These are phyloP conservation scores for Backusella macrospora DNA, from an alignment of 192 early-diverging fungal genomes.

Conservation along the genomic window DNA sequence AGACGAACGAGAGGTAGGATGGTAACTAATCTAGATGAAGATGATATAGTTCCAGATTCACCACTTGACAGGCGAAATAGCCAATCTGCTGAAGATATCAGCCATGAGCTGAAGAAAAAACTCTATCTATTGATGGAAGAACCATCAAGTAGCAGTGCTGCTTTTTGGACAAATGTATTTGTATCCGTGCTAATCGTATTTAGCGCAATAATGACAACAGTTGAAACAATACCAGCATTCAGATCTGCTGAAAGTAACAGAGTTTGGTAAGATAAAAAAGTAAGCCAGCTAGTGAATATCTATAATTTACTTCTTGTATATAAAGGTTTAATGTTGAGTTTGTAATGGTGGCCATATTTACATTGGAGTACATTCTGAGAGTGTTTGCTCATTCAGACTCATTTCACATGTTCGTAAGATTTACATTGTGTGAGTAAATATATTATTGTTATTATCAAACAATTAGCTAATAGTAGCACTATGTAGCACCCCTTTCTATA, in stretches of 20 bases:
- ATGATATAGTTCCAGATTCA: too few species aligned
- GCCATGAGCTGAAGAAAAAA: too few species aligned
- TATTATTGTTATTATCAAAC: too few species aligned
- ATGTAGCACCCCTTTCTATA: slow-evolving; percentile 58
- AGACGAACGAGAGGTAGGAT: too few species aligned
- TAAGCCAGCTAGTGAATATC: not conserved
- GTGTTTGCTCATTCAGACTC: slow-evolving; percentile 73
- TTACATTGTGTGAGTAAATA: slow-evolving; percentile 47
- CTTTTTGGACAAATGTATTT: slow-evolving; percentile 74
- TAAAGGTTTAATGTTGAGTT: slow-evolving; percentile 22
- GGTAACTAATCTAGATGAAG: too few species aligned
- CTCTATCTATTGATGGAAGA: slow-evolving; percentile 73
- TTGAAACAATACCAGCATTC: slow-evolving; percentile 81
- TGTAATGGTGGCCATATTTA: slow-evolving; percentile 70
- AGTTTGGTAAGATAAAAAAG: slow-evolving; percentile 47
- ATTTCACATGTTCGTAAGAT: slow-evolving; percentile 58
- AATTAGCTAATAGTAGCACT: too few species aligned
- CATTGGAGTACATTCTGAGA: slow-evolving; percentile 71
- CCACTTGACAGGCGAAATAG: too few species aligned
- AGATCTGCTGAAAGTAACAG: slow-evolving; percentile 53
- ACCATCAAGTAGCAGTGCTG: slow-evolving; percentile 68
- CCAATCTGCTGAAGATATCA: too few species aligned
- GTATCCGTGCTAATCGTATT: slow-evolving; percentile 75
- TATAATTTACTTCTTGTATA: slow-evolving; percentile 1
- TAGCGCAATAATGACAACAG: slow-evolving; percentile 71